Evolutionary conservation across 2,329 filamentous ascomycete species (phyloP), one percentile per base, ranked within the genome.

Genomic region (Metarhizium brunneum): DNA sequence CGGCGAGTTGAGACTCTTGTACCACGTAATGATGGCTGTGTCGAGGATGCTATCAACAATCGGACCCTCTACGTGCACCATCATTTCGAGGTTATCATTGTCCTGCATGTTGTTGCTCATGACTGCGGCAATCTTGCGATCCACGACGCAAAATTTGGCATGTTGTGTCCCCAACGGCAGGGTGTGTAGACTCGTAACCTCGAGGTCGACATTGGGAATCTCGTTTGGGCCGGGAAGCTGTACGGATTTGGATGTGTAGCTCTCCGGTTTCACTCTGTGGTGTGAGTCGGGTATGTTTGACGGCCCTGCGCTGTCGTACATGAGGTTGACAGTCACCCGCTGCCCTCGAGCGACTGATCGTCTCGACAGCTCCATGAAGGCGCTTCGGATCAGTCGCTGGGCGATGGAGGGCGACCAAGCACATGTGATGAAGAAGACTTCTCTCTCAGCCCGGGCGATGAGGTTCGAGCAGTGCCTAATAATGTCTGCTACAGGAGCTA

Each of bases 61-160:
- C 0, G 86, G 82, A 0, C 88, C 88, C 69, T 92, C 87, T 0
- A 90, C 66, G 55, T 89, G 87, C 2, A 81, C 76, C 80, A 90
- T 84, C 88, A 92, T 91, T 68, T 92, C 88, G 55, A 91, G 58
- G 60, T 92, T 92, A 62, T 88, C 85, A 54, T 90, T 92, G 60
- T 90, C 84, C 67, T 84, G 77, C 52, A 92, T 87, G 63, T 92
- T 92, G 67, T 90, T 90, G 71, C 87, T 91, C 69, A 88, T 85
- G 2, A 92, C 66, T 1, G 88, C 73, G 0, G 81, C 88, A n/a
- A 86, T 75, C 58, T 80, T 82, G 6, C 88, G 78, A 66, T 92
- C 88, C 1, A 92, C 82, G 1, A 92, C 74, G 76, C 89, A 87
- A 65, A 86, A 90, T 65, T 92, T 92, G 59, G 83, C 76, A 63